These are phyloP conservation scores for Nemophila menziesii DNA, from an alignment of 257 asterid species.

Conservation along the genomic window DNA sequence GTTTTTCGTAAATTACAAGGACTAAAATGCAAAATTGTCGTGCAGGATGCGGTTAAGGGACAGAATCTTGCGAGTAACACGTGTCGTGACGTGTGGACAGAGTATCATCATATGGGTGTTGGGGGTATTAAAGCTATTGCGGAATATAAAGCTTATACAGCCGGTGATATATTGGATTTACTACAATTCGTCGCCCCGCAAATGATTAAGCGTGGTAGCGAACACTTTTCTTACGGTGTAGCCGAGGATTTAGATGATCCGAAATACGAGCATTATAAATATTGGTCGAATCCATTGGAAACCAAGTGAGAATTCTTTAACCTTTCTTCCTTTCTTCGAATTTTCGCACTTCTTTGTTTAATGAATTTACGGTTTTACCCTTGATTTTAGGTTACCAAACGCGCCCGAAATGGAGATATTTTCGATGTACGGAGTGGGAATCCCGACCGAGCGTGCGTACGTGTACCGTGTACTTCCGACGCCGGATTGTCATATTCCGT, in stretches of 20 bases:
- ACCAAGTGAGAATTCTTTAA: conserved; percentile 42
- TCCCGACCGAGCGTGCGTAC: conserved; percentile 71
- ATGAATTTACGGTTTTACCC: conserved; percentile 6
- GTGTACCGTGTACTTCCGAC: conserved; percentile 45
- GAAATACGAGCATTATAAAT: conserved; percentile 61
- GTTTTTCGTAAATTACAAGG: background rate
- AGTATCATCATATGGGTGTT: conserved; percentile 79
- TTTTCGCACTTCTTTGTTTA: background rate
- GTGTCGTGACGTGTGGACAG: conserved; percentile 85
- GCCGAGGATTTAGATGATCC: conserved; percentile 83
- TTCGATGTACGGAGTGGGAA: conserved; percentile 66
- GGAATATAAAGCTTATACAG: conserved; percentile 72
- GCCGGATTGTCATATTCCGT: conserved; percentile 65
- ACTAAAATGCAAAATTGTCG: no score
- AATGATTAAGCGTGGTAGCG: conserved; percentile 77
- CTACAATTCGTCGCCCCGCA: conserved; percentile 68
- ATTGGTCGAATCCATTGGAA: conserved; percentile 95
- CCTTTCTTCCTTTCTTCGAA: background rate
- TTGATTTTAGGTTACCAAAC: conserved; percentile 76
- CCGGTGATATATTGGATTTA: conserved; percentile 58
- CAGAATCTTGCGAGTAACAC: conserved; percentile 45
- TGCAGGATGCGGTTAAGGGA: conserved; percentile 83
- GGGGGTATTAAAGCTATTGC: conserved; percentile 59
- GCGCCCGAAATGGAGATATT: conserved; percentile 81
- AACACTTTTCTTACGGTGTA: conserved; percentile 74